Conservation (phyloP, 2,329 filamentous ascomycete species). For the Aspergillus transmontanensis region DNA sequence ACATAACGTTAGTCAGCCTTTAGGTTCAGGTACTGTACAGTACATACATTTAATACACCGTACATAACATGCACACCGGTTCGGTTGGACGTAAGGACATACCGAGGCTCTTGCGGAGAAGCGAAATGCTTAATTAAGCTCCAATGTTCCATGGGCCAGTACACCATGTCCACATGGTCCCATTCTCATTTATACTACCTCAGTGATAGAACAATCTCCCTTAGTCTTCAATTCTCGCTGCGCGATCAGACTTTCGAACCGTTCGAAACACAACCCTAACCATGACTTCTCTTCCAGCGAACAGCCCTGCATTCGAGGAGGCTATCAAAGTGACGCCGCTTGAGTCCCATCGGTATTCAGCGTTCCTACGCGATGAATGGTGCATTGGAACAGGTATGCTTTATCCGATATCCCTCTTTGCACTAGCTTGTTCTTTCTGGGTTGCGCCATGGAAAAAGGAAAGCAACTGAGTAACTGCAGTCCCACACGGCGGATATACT, state of each 20-base stretch:
- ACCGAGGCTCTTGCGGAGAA: slow-evolving; percentile 1
- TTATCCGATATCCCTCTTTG: background rate
- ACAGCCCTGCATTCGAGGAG: slow-evolving; percentile 38
- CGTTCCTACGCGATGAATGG: slow-evolving; percentile 61
- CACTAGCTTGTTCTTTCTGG: background rate
- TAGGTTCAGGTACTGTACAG: background rate
- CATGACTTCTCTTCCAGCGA: slow-evolving; percentile 14
- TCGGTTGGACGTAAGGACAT: background rate
- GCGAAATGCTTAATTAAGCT: background rate
- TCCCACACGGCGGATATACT: slow-evolving; percentile 72
- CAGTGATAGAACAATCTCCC: background rate
- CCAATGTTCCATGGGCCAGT: background rate
- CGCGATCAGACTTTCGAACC: background rate
- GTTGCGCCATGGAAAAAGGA: background rate
- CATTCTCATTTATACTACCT: background rate
- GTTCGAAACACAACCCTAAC: background rate
- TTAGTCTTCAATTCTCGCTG: background rate
- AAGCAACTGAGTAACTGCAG: slow-evolving; percentile 40
- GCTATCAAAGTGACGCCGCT: slow-evolving; percentile 41
- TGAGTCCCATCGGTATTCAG: slow-evolving; percentile 60
- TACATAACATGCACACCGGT: background rate
- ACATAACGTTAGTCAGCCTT: background rate
- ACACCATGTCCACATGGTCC: background rate
- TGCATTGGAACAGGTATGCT: slow-evolving; percentile 65
- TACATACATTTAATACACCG: background rate